Base-by-base conservation (phyloP, 2,329 filamentous ascomycete species). In the Diplocarpon rosae region DNA sequence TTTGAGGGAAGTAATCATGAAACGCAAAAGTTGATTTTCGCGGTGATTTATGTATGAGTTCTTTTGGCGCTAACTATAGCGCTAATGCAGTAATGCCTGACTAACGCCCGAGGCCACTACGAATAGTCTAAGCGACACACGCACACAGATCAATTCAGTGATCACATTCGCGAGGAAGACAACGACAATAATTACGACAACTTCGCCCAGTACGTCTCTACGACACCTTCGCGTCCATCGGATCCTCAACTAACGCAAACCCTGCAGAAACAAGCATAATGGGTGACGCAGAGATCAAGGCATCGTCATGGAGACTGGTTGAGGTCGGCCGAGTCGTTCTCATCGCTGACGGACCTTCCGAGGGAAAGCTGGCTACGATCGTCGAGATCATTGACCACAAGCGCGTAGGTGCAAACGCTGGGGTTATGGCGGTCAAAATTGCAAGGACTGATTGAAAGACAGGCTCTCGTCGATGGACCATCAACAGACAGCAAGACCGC, bases 361-460 rank as follows among this genome's bases (percentile, higher is more conserved):
- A 75, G 61, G 89, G 89, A 74, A 85, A 85, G 69, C 80, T 96
- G 63, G 93, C 89, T 64, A 75, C 82, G 64, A 90, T 98, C 66
- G 88, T 95, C 72, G 90, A 98, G 82, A 96, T 98, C 72, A 92
- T 98, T 75, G 92, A 98, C 75, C 90, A 98, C 84, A 95, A 95
- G 81, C 88, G 92, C 74, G 92, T 98, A 94, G 68, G 92, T 87
- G 66, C 15, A 35, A 43, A 41, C 50, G 30, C 12, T 36, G 29
- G 17, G 30, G 28, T 27, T 32, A 37, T 34, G 11, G 42, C n/a
- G 45, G 30, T 15, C 29, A 33, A 24, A 47, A 42, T 46, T 32
- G 9, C 47, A 48, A 53, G 53, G 52, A 56, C 49, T 58, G 50
- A 62, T 49, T 50, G 27, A 42, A 33, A 53, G 63, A 55, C 69